Evolutionary conservation across 805 yeast genomes (phyloP).

Genomic region (Isabelozyma gotoi): DNA sequence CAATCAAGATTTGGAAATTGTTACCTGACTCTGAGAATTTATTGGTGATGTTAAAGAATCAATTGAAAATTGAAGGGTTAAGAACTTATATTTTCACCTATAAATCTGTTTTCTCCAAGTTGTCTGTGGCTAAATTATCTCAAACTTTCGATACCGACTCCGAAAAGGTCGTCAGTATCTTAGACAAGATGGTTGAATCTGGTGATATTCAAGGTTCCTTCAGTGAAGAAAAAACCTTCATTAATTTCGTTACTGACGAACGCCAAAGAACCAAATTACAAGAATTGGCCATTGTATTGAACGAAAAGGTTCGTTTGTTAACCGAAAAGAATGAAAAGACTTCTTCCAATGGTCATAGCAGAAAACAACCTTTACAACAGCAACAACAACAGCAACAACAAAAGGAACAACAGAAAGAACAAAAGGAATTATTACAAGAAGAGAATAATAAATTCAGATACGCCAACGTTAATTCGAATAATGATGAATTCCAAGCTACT

Average conservation of each 20-base stretch:
- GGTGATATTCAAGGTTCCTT: slow-evolving; percentile 78
- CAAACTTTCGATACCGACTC: slow-evolving; percentile 62
- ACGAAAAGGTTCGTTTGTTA: slow-evolving; percentile 75
- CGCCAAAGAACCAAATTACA: slow-evolving; percentile 83
- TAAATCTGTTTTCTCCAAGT: slow-evolving; percentile 70
- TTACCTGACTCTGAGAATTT: slow-evolving; percentile 67
- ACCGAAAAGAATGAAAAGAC: slow-evolving; percentile 85
- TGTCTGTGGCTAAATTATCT: slow-evolving; percentile 67
- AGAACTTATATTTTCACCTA: slow-evolving; percentile 90
- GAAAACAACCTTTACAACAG: slow-evolving; percentile 38
- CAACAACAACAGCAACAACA: slow-evolving; percentile 34
- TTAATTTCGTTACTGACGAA: slow-evolving; percentile 66
- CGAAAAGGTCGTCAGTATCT: slow-evolving; percentile 57
- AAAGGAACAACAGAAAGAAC: slow-evolving; percentile 21
- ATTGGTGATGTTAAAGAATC: slow-evolving; percentile 68
- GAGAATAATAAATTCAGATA: slow-evolving; percentile 42
- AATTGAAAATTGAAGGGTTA: slow-evolving; percentile 86
- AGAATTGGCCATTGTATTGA: slow-evolving; percentile 79
- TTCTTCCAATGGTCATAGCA: slow-evolving; percentile 69
- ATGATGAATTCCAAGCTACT: slow-evolving; percentile 43
- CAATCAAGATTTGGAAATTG: slow-evolving; percentile 85
- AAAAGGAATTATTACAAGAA: slow-evolving; percentile 32
- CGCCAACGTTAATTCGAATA: slow-evolving; percentile 43
- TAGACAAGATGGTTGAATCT: slow-evolving; percentile 71
- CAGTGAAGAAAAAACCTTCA: slow-evolving; percentile 60